Evolutionary conservation across 2,329 filamentous ascomycete species (phyloP).

Genomic region (Cladobotryum protrusum): DNA sequence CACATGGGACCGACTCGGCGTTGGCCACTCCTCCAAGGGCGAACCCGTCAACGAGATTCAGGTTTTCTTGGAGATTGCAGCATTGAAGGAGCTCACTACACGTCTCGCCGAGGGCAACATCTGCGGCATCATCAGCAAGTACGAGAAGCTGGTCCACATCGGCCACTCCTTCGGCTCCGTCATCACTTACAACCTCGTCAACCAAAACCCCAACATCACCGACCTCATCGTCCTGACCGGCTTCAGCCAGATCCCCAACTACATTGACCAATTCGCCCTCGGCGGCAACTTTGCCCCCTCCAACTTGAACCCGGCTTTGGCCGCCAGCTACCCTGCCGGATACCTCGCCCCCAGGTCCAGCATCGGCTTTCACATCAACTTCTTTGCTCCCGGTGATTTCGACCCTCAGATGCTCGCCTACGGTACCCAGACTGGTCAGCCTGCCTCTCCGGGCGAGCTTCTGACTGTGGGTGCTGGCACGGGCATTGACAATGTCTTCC

Average conservation of each 20-base stretch:
- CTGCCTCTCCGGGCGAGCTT: slow-evolving; percentile 52
- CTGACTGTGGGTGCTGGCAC: slow-evolving; percentile 44
- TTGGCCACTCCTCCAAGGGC: slow-evolving; percentile 52
- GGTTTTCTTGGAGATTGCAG: slow-evolving; percentile 49
- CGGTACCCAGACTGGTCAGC: slow-evolving; percentile 44
- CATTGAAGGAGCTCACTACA: slow-evolving; percentile 47
- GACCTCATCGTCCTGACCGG: slow-evolving; percentile 57
- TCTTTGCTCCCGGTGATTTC: slow-evolving; percentile 48
- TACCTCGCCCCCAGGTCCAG: slow-evolving; percentile 46
- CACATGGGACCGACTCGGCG: slow-evolving; percentile 55
- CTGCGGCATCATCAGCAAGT: slow-evolving; percentile 30
- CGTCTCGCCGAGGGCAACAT: slow-evolving; percentile 42
- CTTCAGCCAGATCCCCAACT: slow-evolving; percentile 45
- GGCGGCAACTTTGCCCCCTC: slow-evolving; percentile 44
- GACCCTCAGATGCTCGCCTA: slow-evolving; percentile 45
- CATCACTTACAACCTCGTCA: slow-evolving; percentile 50
- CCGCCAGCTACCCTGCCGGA: slow-evolving; percentile 35
- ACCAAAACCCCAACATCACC: slow-evolving; percentile 44
- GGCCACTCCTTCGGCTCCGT: slow-evolving; percentile 60
- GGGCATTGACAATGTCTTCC: slow-evolving; percentile 32
- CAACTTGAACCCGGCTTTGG: slow-evolving; percentile 21
- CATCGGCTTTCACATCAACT: slow-evolving; percentile 45
- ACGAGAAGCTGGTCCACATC: slow-evolving; percentile 48
- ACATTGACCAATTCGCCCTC: slow-evolving; percentile 36
- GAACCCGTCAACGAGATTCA: slow-evolving; percentile 57